Base-by-base conservation (phyloP, 139 green algal species). In the Chlamydomonas sphaeroides region DNA sequence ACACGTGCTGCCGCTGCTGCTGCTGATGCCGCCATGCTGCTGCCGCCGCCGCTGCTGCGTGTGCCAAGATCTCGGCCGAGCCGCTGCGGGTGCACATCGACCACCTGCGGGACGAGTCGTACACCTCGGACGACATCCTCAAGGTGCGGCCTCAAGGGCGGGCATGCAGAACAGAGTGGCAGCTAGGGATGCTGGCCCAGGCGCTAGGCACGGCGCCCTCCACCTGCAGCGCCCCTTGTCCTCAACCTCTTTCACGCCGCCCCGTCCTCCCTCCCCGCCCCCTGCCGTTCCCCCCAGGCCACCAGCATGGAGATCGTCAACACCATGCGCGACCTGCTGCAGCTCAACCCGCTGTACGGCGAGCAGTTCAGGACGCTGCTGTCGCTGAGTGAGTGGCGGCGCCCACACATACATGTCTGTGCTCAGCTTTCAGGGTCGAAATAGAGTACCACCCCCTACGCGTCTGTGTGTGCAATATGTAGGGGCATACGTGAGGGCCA, bases 291-390 rank as follows among this genome's bases (percentile, higher is more conserved):
- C 51, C 53, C 59, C 25, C 79, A 91, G 87, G 94, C 97, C 18
- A 99, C 96, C 53, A 91, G 89, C 63, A 98, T 99, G 94, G 97
- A 99, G 89, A 89, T 98, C 23, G 94, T 99, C 35, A 93, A 90
- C 85, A 98, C 95, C 32, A 92, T 99, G 71, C 97, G 98, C 75
- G 96, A 99, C 53, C 89, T 99, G 63, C 88, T 99, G 70, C 90
- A 95, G 59, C 88, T 97, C 83, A 97, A 99, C 88, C 97, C 96
- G 45, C 90, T 99, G 57, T 98, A 99, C 88, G 95, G 93, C 35
- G 96, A 99, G 85, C 96, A 99, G 86, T 94, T 99, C 83, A 87
- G 93, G 49, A 94, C 92, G 48, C 93, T 97, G 65, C 82, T 92
- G 65, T 86, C 74, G 1, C 63, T 90, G 17, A 90, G 81, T 89